phyloP scores from a whole-genome alignment of 257 asterid genomes.

The Rhazya stricta region DNA sequence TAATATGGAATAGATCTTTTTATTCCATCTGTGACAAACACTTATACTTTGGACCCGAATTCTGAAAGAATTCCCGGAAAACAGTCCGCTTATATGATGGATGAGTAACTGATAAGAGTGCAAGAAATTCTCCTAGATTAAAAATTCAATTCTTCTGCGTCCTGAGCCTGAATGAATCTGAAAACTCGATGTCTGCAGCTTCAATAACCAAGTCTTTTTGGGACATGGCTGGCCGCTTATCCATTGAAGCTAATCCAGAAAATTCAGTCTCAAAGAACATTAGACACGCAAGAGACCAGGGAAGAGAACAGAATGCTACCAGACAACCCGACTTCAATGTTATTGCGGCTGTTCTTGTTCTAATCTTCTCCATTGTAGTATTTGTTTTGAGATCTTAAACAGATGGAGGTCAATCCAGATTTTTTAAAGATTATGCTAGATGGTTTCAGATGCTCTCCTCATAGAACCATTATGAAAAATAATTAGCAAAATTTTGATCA shows the following conservation, averaged over 20 bases:
- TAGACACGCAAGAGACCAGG: slow-evolving; percentile 9
- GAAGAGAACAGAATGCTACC: slow-evolving; percentile 24
- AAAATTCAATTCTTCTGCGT: too few relatives aligned
- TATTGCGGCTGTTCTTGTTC: slow-evolving; percentile 36
- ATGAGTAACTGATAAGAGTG: too few relatives aligned
- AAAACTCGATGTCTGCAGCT: slow-evolving; percentile 31
- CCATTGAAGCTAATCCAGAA: slow-evolving; percentile 22
- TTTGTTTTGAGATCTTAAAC: slow-evolving; percentile 8
- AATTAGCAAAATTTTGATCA: background rate
- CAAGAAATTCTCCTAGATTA: too few relatives aligned
- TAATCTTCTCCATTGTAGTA: slow-evolving; percentile 38
- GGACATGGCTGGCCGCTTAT: slow-evolving; percentile 37
- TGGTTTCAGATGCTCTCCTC: background rate
- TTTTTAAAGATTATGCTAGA: background rate
- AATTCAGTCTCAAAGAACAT: slow-evolving; percentile 22
- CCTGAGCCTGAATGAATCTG: slow-evolving; percentile 79
- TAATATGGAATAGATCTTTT: too few relatives aligned
- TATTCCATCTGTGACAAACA: too few relatives aligned
- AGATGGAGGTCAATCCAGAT: background rate
- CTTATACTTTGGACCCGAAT: too few relatives aligned
- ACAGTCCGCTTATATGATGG: too few relatives aligned
- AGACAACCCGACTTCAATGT: slow-evolving; percentile 27
- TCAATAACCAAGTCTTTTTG: slow-evolving; percentile 49
- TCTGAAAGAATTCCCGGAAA: too few relatives aligned
- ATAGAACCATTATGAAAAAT: background rate